Evolutionary conservation across 2,329 filamentous ascomycete species (phyloP).

Genomic region (Fusarium redolens): DNA sequence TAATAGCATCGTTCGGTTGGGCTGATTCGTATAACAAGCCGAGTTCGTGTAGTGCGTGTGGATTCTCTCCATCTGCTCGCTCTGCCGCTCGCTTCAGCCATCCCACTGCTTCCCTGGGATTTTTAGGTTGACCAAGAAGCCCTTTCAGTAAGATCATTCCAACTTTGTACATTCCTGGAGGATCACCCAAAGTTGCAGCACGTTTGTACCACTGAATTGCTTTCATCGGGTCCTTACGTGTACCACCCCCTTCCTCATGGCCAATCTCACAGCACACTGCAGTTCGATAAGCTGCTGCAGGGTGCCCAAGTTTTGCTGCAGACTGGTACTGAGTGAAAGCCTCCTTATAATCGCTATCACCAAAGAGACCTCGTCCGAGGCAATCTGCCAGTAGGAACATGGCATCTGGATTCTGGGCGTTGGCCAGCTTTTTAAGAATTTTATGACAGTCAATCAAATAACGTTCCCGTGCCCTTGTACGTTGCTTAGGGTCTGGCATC

Average conservation of each 20-base stretch:
- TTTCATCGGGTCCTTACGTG: slow-evolving; percentile 88
- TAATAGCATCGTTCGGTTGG: slow-evolving; percentile 75
- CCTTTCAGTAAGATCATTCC: slow-evolving; percentile 97
- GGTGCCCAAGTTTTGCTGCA: slow-evolving; percentile 88
- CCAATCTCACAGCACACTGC: slow-evolving; percentile 98
- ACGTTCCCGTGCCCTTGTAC: slow-evolving; percentile 81
- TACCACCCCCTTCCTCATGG: slow-evolving; percentile 92
- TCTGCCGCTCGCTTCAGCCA: slow-evolving; percentile 97
- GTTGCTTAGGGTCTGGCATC: slow-evolving; percentile 75
- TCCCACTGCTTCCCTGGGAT: slow-evolving; percentile 84
- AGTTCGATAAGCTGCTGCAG: slow-evolving; percentile 89
- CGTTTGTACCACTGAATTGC: slow-evolving; percentile 99
- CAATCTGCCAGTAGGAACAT: slow-evolving; percentile 96
- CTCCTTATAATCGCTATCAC: slow-evolving; percentile 88
- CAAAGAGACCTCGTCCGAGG: slow-evolving; percentile 83
- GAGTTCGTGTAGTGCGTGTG: slow-evolving; percentile 93
- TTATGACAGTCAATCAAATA: slow-evolving; percentile 91
- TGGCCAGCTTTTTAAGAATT: slow-evolving; percentile 87
- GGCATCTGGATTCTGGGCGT: slow-evolving; percentile 79
- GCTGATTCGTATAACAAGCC: slow-evolving; percentile 74
- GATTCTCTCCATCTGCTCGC: slow-evolving; percentile 87
- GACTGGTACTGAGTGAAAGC: slow-evolving; percentile 94
- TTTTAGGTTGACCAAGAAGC: slow-evolving; percentile 85
- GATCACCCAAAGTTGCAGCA: slow-evolving; percentile 88
- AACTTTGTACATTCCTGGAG: slow-evolving; percentile 97